Evolutionary conservation across 2,329 filamentous ascomycete genomes (phyloP).

Genomic region (Thermothelomyces thermophilus): DNA sequence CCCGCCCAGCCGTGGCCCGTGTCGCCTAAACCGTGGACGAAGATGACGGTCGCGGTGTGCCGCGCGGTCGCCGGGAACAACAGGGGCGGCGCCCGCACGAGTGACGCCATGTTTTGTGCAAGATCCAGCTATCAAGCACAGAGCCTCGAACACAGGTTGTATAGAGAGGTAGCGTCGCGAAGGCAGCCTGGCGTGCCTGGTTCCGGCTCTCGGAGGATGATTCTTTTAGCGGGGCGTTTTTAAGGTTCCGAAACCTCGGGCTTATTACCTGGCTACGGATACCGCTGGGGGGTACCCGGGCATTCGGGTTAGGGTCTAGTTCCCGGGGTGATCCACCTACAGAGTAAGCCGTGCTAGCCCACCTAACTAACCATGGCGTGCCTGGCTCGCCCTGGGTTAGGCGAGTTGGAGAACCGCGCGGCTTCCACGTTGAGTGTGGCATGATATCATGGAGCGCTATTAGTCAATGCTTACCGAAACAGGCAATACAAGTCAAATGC

Average conservation of each 20-base stretch:
- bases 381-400: background rate
- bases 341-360: too few relatives aligned
- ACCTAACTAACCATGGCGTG: too few relatives aligned
- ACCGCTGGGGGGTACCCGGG: too few relatives aligned
- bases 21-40: constrained; percentile 88
- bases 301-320: background rate
- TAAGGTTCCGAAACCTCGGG: too few relatives aligned
- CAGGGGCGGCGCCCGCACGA: constrained; percentile 44
- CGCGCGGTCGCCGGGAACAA: constrained; percentile 71
- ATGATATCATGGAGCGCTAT: background rate
- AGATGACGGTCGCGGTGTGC: constrained; percentile 93
- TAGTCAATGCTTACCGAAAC: constrained; percentile 13
- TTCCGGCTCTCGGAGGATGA: too few relatives aligned
- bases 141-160: background rate
- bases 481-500: background rate
- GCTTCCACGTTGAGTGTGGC: background rate
- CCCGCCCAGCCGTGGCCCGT: constrained; percentile 71
- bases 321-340: background rate
- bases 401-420: background rate
- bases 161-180: background rate
- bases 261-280: too few relatives aligned
- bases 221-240: too few relatives aligned
- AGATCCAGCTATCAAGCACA: background rate
- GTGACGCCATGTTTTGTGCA: constrained; percentile 24
- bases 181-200: background rate